Evolutionary conservation across 23 red algal species (phyloP).

Genomic region (Gracilaria domingensis): DNA sequence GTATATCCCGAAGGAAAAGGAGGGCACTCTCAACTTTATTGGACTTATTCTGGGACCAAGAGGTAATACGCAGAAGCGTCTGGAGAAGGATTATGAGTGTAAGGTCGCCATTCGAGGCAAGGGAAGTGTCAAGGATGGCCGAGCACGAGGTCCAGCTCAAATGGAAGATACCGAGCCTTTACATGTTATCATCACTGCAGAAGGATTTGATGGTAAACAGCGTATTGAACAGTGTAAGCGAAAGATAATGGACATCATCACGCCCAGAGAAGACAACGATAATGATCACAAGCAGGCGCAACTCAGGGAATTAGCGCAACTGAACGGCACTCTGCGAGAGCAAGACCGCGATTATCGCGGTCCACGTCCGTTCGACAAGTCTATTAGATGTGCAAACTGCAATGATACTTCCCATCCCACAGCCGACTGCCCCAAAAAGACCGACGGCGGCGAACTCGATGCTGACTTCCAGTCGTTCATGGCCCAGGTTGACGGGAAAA

Average conservation of each 20-base stretch:
- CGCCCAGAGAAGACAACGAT: conserved; percentile 81
- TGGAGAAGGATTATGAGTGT: conserved; percentile 89
- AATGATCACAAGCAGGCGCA: conserved; percentile 98
- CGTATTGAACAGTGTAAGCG: conserved; percentile 79
- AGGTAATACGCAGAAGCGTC: conserved; percentile 95
- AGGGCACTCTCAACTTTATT: conserved; percentile 93
- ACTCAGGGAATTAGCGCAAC: conserved; percentile 90
- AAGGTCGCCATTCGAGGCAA: conserved; percentile 93
- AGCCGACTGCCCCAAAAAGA: conserved; percentile 62
- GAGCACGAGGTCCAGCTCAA: conserved; percentile 69
- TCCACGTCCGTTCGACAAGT: conserved; percentile 13
- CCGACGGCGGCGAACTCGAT: conserved; percentile 67
- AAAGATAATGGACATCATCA: conserved; percentile 85
- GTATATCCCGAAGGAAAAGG: conserved; percentile 86
- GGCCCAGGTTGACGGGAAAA: conserved; percentile 68
- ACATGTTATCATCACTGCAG: conserved; percentile 88
- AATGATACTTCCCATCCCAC: conserved; percentile 68
- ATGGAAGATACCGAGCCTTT: conserved; percentile 89
- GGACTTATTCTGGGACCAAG: conserved; percentile 94
- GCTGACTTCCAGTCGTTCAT: conserved; percentile 76
- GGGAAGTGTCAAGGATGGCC: conserved; percentile 92
- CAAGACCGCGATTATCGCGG: conserved; percentile 73
- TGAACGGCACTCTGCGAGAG: conserved; percentile 97
- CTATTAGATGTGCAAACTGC: conserved; percentile 48
- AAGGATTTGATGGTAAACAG: conserved; percentile 81